phyloP scores from a whole-genome alignment of 805 yeast genomes.

The Metschnikowia orientalis region DNA sequence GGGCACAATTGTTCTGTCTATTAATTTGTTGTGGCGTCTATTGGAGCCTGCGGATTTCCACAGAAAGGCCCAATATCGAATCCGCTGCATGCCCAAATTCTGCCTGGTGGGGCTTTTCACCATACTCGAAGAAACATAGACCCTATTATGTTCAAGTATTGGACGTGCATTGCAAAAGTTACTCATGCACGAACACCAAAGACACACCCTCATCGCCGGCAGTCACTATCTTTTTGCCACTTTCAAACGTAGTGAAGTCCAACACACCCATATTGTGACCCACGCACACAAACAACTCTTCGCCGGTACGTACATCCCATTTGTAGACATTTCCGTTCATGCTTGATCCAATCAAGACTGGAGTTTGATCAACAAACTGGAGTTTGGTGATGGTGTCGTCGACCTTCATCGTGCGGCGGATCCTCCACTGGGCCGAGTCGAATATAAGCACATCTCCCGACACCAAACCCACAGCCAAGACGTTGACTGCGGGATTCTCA shows the following conservation, averaged over 20 bases:
- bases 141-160: too few species aligned
- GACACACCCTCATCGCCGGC: constrained; percentile 98
- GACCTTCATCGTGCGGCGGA: constrained; percentile 63
- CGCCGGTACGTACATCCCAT: constrained; percentile 88
- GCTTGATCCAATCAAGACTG: constrained; percentile 62
- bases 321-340: constrained; percentile 84
- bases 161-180: background rate
- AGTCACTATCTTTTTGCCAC: constrained; percentile 69
- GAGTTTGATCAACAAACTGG: constrained; percentile 55
- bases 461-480: constrained; percentile 83
- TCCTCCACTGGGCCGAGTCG: constrained; percentile 82
- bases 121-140: too few species aligned
- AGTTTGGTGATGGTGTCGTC: constrained; percentile 86
- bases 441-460: constrained; percentile 80
- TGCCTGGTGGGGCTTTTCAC: too few species aligned
- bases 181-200: constrained; percentile 47
- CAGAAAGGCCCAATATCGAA: too few species aligned
- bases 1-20: too few species aligned
- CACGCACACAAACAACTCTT: constrained; percentile 67
- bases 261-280: constrained; percentile 95
- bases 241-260: constrained; percentile 68
- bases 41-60: too few species aligned
- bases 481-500: constrained; percentile 44
- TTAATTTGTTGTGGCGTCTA: too few species aligned
- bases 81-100: too few species aligned